Percentiles rank a stretch among this genome's conserved stretches.
These are phyloP conservation scores for Saccharomycopsis sp. DNA, from an alignment of 805 yeast genomes.

Conservation along the genomic window DNA sequence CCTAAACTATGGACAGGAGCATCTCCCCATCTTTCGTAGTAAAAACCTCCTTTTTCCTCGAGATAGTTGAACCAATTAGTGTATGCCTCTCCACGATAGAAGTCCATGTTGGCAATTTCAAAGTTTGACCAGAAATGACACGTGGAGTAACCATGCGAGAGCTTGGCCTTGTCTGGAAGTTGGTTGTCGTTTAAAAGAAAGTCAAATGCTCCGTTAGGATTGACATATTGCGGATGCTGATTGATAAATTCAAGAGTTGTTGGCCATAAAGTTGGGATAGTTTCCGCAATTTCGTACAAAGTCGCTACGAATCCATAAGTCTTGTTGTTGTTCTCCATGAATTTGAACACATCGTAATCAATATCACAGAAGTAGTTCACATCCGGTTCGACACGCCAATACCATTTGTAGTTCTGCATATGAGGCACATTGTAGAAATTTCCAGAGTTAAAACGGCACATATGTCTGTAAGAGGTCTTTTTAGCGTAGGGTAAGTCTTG, in stretches of 20 bases:
- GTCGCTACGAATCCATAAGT: slow-evolving; percentile 60
- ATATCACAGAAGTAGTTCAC: slow-evolving; percentile 54
- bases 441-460: slow-evolving; percentile 65
- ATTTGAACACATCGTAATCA: slow-evolving; percentile 61
- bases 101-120: slow-evolving; percentile 81
- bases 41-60: slow-evolving; percentile 74
- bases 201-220: slow-evolving; percentile 46
- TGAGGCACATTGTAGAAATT: slow-evolving; percentile 53
- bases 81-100: slow-evolving; percentile 65
- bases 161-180: slow-evolving; percentile 42
- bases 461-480: slow-evolving; percentile 52
- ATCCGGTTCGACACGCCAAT: slow-evolving; percentile 67
- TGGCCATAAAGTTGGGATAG: slow-evolving; percentile 53
- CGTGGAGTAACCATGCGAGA: slow-evolving; percentile 42
- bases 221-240: slow-evolving; percentile 45
- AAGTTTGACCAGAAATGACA: slow-evolving; percentile 92
- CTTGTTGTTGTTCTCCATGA: slow-evolving; percentile 50
- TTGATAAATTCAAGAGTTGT: slow-evolving; percentile 49
- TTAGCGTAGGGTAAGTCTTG: slow-evolving; percentile 53
- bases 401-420: slow-evolving; percentile 49
- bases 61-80: slow-evolving; percentile 54
- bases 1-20: slow-evolving; percentile 86
- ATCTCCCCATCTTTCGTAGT: slow-evolving; percentile 92
- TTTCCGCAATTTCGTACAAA: slow-evolving; percentile 54
- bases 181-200: slow-evolving; percentile 48